Evolutionary conservation across 2,329 filamentous ascomycete genomes (phyloP), one percentile per base, ranked within the genome.

Genomic region (Aureobasidium sp.): DNA sequence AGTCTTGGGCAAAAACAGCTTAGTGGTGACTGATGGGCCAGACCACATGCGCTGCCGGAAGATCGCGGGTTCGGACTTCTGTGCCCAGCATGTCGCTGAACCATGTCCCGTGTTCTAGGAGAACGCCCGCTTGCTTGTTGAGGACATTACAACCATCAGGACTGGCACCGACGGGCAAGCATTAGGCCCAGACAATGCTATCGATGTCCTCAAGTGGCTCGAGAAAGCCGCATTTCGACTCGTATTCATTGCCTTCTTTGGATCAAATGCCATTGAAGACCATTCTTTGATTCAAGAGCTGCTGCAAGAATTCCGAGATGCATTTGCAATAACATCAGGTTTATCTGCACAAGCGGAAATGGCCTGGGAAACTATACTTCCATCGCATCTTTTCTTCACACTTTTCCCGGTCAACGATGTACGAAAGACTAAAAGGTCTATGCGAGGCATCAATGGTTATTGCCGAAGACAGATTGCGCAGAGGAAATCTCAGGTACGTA

Each of bases 311-410:
- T 42, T 59, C 13, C 44, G 57, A 34, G 44, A 49, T 16, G 57
- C 57, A 10, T 59, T 59, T 11, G 49, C 57, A n/a, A 59, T 50
- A 13, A 41, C 45, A 16, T 59, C 57, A 5, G 55, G 55, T 0
- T 25, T 42, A 16, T 16, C 48, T 14, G 45, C 57, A 5, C 44
- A 50, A 25, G 27, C 16, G 2, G 57, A 50, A n/a, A 59, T 59
- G 57, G 57, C 57, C 10, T 50, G 25, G 44, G 57, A 59, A 16
- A 59, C 57, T 5, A 59, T 59, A 4, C 45, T 59, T 21, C 57
- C 57, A 2, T 27, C 45, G 14, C 57, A 59, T 34, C 10, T 59
- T 3, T 59, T 59, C 36, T 50, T 59, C 21, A 45, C 45, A 4
- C 25, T 59, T n/a, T 5, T 59, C 5, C 29, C 57, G 1, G 16